phyloP scores from a whole-genome alignment of 371 early-diverging fungal species.

The Gilbertella persicaria region DNA sequence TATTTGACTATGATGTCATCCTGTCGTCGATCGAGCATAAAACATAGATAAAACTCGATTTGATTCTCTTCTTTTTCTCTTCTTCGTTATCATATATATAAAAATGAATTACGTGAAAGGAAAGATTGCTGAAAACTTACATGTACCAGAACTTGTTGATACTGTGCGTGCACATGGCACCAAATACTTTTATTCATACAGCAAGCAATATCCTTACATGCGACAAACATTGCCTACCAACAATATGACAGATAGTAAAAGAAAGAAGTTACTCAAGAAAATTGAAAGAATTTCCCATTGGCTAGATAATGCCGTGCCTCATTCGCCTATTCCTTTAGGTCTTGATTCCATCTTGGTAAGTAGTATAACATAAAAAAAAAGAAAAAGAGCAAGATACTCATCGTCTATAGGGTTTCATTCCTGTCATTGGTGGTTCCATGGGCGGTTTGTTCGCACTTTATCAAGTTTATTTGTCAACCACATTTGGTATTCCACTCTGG shows the following conservation, averaged over 20 bases:
- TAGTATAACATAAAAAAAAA: not conserved
- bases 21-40: not conserved
- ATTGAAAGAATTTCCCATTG: slow-evolving; percentile 32
- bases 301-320: slow-evolving; percentile 46
- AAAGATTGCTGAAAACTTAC: slow-evolving; percentile 25
- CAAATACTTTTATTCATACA: slow-evolving; percentile 14
- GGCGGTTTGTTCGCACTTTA: slow-evolving; percentile 32
- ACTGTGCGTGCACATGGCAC: slow-evolving; percentile 22
- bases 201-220: slow-evolving; percentile 25
- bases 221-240: slow-evolving; percentile 28
- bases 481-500: slow-evolving; percentile 52
- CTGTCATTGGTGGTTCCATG: slow-evolving; percentile 38
- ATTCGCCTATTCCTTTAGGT: slow-evolving; percentile 50
- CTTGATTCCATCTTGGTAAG: slow-evolving; percentile 44
- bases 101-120: slow-evolving; percentile 32
- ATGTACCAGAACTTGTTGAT: slow-evolving; percentile 25
- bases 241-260: slow-evolving; percentile 27
- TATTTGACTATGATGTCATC: not conserved
- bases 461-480: slow-evolving; percentile 43
- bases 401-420: slow-evolving; percentile 37
- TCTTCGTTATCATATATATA: not conserved
- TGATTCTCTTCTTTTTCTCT: not conserved
- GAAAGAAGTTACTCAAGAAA: slow-evolving; percentile 26
- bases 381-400: too few relatives aligned
- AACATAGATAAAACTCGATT: not conserved